Percentiles rank a stretch among this genome's conserved stretches.
Conservation (phyloP, 75 land plant genomes). For the Pinus taeda region DNA sequence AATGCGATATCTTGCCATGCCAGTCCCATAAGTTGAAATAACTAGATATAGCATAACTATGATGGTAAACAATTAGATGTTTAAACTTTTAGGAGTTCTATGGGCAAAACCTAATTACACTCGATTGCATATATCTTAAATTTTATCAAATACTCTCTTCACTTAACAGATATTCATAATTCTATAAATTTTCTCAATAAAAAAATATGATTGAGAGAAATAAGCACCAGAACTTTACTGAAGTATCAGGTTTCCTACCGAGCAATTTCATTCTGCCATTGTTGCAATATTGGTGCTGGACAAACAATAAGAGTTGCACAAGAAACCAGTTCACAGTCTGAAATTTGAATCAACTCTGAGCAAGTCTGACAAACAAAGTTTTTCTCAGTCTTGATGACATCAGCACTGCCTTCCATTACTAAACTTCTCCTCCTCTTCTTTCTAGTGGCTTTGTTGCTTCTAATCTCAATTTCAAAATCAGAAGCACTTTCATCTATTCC, state of each 20-base stretch:
- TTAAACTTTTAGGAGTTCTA: too few relatives aligned
- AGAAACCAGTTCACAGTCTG: slow-evolving; percentile 52
- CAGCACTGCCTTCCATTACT: slow-evolving; percentile 10
- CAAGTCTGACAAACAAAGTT: slow-evolving; percentile 66
- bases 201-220: too few relatives aligned
- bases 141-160: too few relatives aligned
- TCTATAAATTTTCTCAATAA: too few relatives aligned
- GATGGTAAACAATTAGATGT: too few relatives aligned
- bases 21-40: too few relatives aligned
- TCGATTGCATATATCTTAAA: too few relatives aligned
- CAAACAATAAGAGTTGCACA: slow-evolving; percentile 96
- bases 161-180: too few relatives aligned
- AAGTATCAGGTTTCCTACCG: slow-evolving; percentile 42
- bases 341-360: slow-evolving; percentile 65
- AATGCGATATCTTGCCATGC: too few relatives aligned
- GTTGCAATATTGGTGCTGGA: slow-evolving; percentile 82
- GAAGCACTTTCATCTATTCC: neutral
- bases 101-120: too few relatives aligned
- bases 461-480: slow-evolving; percentile 6
- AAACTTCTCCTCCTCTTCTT: slow-evolving; percentile 16
- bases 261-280: slow-evolving; percentile 90
- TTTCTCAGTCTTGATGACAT: slow-evolving; percentile 39
- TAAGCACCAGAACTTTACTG: neutral
- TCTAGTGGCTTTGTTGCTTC: slow-evolving; percentile 12
- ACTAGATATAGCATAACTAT: too few relatives aligned